Conservation (phyloP, 1,284 basidiomycete genomes). For the Ustanciosporium gigantosporum region DNA sequence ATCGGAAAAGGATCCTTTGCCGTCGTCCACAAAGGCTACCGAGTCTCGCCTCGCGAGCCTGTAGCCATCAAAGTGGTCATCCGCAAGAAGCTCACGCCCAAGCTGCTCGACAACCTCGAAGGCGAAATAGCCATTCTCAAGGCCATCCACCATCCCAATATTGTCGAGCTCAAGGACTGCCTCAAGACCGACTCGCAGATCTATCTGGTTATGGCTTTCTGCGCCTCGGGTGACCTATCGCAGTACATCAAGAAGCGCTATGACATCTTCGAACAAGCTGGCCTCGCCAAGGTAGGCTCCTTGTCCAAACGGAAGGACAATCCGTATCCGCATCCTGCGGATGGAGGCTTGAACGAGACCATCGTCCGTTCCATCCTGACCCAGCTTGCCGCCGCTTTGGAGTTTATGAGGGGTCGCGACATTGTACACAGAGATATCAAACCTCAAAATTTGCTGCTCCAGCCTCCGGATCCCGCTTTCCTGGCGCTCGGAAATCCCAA, state of each 20-base stretch:
- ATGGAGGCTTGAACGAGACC: slow-evolving; percentile 86
- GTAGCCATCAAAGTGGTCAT: slow-evolving; percentile 97
- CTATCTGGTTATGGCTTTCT: slow-evolving; percentile 97
- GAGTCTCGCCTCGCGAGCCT: slow-evolving; percentile 30
- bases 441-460: slow-evolving; percentile 91
- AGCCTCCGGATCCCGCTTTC: slow-evolving; percentile 78
- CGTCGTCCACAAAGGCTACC: slow-evolving; percentile 88
- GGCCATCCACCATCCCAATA: slow-evolving; percentile 86
- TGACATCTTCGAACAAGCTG: slow-evolving; percentile 36
- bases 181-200: slow-evolving; percentile 89
- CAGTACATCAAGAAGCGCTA: slow-evolving; percentile 75
- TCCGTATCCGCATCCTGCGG: slow-evolving; percentile 85
- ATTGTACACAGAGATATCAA: slow-evolving; percentile 97
- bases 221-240: slow-evolving; percentile 90
- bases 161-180: slow-evolving; percentile 90
- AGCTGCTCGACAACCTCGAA: slow-evolving; percentile 94
- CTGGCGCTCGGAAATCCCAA: slow-evolving; percentile 81
- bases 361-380: slow-evolving; percentile 90
- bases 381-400: slow-evolving; percentile 91
- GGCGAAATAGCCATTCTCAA: slow-evolving; percentile 97
- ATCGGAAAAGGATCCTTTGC: slow-evolving; percentile 84
- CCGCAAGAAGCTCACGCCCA: slow-evolving; percentile 81
- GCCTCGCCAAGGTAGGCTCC: slow-evolving; percentile 7
- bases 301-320: slow-evolving; percentile 14
- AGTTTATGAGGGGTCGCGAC: slow-evolving; percentile 84